Evolutionary conservation across 768 basidiomycete genomes (phyloP), one percentile per base, ranked within the genome.

Genomic region (Lactarius sanguifluus): DNA sequence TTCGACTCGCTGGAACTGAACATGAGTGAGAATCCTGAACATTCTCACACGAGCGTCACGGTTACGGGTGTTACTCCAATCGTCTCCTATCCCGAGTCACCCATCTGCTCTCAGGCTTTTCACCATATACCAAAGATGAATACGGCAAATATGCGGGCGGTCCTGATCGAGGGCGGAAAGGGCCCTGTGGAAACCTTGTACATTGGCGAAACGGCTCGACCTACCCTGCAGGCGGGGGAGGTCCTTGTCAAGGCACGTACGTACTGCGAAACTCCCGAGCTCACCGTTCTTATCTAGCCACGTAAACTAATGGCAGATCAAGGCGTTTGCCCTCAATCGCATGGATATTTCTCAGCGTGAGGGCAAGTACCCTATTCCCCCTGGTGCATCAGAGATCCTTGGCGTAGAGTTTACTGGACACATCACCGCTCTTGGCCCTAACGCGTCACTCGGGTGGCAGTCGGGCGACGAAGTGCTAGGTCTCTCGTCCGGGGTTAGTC

Each of bases 351-450:
- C 70, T 7, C 94, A 92, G 75, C 84, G 89, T 7, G 81, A 86
- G 73, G 90, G 89, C 1, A 71, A 74, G n/a, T 94, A 94, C 74
- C 88, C 91, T 20, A 77, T 82, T n/a, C 93, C 94, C 36, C 81
- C 87, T n/a, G 89, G 88, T 50, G 83, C 86, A 23, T 87, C 89
- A 41, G 77, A 81, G 8, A 88, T 95, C 73, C 81, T 96, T 10
- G 94, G 95, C 4, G 90, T 94, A 54, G 95, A 96, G 76, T 96
- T 96, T 74, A 86, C 92, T 69, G 95, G 94, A 23, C 81, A 80
- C 7, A 71, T 86, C 23, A 73, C 73, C 23, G 75, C 78, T 52
- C 62, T 79, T 7, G 82, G 81, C 1, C 71, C 76, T 10, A 75
- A 70, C 4, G 75, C 75, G 1, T 69, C 73, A 10, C 20, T 38